A percentile compares a stretch with the other conserved stretches of the same genome.
Evolutionary conservation across 176 grass and related monocot genomes (phyloP).

Genomic region (Lolium multiflorum): DNA sequence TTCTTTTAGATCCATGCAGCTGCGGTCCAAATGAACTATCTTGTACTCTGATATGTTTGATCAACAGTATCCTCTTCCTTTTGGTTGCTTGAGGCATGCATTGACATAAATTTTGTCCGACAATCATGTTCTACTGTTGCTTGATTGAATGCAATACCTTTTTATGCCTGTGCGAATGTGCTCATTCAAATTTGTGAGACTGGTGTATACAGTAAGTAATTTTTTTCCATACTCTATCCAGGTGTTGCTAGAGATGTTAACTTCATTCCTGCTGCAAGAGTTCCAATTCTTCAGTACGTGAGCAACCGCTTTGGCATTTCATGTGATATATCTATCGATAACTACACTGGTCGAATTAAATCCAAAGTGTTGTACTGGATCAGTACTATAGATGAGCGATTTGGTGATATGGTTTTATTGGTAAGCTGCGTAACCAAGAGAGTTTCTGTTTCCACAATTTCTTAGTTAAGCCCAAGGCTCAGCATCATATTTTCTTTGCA

Average conservation of each 20-base stretch:
- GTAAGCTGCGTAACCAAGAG: conserved; percentile 41
- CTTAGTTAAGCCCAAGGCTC: conserved; percentile 35
- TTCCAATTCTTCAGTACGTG: conserved; percentile 80
- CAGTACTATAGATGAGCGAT: conserved; percentile 67
- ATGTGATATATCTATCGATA: conserved; percentile 86
- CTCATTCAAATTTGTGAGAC: neutral
- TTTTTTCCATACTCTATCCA: conserved; percentile 48
- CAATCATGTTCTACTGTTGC: neutral
- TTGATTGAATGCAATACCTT: neutral
- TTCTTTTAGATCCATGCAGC: conserved; percentile 7
- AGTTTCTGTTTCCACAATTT: neutral
- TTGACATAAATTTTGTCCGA: neutral
- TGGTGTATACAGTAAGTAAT: too few relatives aligned
- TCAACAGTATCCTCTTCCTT: neutral
- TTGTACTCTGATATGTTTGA: neutral
- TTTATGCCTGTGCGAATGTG: neutral
- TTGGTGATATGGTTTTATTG: conserved; percentile 90
- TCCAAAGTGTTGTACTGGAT: conserved; percentile 81
- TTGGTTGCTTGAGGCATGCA: neutral
- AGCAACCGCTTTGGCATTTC: conserved; percentile 66
- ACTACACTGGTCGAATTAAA: conserved; percentile 73
- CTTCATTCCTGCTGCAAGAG: conserved; percentile 83
- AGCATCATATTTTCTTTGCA: conserved; percentile 49
- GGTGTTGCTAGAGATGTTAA: conserved; percentile 59
- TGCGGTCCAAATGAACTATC: conserved; percentile 4